Percentiles rank a stretch among this genome's conserved stretches.
These are phyloP conservation scores for Garcia nutans DNA, from an alignment of 345 rosid genomes.

Conservation along the genomic window DNA sequence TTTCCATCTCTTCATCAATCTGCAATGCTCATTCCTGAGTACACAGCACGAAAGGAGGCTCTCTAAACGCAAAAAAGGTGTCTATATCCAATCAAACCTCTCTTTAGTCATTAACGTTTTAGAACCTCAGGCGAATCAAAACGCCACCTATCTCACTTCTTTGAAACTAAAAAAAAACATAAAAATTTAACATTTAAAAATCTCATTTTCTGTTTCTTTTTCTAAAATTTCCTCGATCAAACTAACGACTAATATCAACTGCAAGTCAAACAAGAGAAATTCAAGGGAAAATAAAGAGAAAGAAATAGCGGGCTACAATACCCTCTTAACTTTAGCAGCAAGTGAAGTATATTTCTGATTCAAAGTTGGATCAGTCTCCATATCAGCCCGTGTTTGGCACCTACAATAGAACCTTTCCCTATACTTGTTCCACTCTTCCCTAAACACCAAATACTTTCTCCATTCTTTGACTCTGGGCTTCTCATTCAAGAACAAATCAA, in stretches of 20 bases:
- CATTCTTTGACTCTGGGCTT: constrained; percentile 74
- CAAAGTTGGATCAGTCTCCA: constrained; percentile 51
- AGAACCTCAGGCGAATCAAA: neutral
- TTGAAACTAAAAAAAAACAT: neutral
- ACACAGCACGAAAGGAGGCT: constrained; percentile 25
- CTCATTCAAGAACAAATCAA: constrained; percentile 75
- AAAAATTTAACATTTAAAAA: neutral
- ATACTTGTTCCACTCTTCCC: constrained; percentile 87
- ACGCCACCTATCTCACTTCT: neutral
- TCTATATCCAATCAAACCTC: constrained; percentile 5
- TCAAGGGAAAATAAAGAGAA: neutral
- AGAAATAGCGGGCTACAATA: constrained; percentile 19
- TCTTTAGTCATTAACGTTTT: neutral
- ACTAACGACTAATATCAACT: neutral
- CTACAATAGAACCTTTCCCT: constrained; percentile 62
- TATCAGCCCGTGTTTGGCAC: constrained; percentile 55
- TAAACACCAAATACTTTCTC: constrained; percentile 72
- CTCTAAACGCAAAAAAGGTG: constrained; percentile 32
- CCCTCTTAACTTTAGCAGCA: constrained; percentile 76
- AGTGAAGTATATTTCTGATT: constrained; percentile 57
- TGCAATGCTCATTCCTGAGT: constrained; percentile 56
- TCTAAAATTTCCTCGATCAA: neutral
- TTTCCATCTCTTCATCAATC: constrained; percentile 95
- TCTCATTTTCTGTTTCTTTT: neutral
- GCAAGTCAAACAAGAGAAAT: neutral